phyloP scores from a whole-genome alignment of 805 yeast species.

The Candida germanica region DNA sequence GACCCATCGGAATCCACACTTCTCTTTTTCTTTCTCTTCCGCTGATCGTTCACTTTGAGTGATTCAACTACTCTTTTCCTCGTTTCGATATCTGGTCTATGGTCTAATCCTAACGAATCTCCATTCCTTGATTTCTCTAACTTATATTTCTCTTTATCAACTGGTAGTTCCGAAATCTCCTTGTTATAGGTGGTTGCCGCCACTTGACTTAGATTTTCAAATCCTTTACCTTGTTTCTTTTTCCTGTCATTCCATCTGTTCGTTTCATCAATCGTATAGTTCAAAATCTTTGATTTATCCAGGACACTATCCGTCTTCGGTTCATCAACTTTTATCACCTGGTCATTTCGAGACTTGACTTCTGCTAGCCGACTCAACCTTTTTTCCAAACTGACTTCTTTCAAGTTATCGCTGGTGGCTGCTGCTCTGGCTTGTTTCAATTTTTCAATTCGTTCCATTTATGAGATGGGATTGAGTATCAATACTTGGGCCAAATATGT shows the following conservation, averaged over 20 bases:
- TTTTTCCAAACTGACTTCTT: conserved; percentile 3
- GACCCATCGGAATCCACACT: conserved; percentile 33
- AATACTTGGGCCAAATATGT: too few species aligned
- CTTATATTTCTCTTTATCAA: conserved; percentile 42
- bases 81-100: conserved; percentile 28
- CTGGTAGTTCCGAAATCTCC: conserved; percentile 37
- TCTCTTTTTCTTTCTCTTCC: conserved; percentile 27
- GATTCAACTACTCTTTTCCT: conserved; percentile 26
- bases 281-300: conserved; percentile 8
- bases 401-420: conserved; percentile 5
- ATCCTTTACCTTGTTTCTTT: conserved; percentile 29
- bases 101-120: not conserved
- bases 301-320: not conserved
- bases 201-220: conserved; percentile 48
- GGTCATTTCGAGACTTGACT: not conserved
- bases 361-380: conserved; percentile 5
- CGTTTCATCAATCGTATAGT: conserved; percentile 56
- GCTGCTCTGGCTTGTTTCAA: conserved; percentile 5
- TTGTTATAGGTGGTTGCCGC: conserved; percentile 63
- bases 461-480: too few species aligned
- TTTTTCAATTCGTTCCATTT: conserved; percentile 1
- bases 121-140: conserved; percentile 1
- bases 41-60: conserved; percentile 34
- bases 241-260: conserved; percentile 54
- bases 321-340: not conserved